Evolutionary conservation across 768 basidiomycete species (phyloP).

Genomic region (Termitomyces sp.): DNA sequence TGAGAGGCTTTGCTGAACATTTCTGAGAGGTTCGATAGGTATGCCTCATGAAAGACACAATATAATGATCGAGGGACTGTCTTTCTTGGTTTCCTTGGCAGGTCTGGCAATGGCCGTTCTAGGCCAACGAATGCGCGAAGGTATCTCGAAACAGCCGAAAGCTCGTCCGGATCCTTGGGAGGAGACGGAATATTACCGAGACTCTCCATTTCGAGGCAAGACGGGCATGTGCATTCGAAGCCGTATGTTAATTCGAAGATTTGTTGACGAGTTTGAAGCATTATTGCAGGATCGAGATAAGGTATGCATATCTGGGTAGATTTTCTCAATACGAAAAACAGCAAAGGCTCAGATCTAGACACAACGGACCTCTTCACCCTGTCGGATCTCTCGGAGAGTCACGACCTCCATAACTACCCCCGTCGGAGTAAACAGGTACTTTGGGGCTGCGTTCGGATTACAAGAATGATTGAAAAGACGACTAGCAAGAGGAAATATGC

Average conservation of each 20-base stretch:
- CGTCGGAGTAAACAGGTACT: conserved; percentile 43
- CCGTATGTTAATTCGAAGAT: conserved; percentile 63
- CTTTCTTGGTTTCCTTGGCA: conserved; percentile 28
- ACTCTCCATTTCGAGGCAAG: conserved; percentile 45
- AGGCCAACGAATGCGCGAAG: conserved; percentile 39
- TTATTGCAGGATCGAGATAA: conserved; percentile 76
- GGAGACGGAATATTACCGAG: conserved; percentile 36
- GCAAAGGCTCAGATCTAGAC: background rate
- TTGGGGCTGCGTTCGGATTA: conserved; percentile 65
- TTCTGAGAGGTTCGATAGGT: conserved; percentile 55
- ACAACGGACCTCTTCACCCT: conserved; percentile 60
- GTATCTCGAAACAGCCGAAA: conserved; percentile 23
- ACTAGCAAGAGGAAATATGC: conserved; percentile 74
- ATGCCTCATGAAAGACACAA: conserved; percentile 52
- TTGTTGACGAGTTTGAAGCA: conserved; percentile 55
- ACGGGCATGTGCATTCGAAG: conserved; percentile 59
- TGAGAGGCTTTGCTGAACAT: conserved; percentile 70
- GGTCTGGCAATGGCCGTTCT: conserved; percentile 16
- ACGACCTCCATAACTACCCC: conserved; percentile 60
- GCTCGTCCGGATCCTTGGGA: conserved; percentile 29
- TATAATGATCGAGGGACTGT: conserved; percentile 37
- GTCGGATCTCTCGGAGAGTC: conserved; percentile 51
- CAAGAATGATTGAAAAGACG: conserved; percentile 85
- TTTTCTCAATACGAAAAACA: background rate
- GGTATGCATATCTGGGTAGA: conserved; percentile 60